phyloP scores from a whole-genome alignment of 169 alveolate genomes.

The Fabrea salina region DNA sequence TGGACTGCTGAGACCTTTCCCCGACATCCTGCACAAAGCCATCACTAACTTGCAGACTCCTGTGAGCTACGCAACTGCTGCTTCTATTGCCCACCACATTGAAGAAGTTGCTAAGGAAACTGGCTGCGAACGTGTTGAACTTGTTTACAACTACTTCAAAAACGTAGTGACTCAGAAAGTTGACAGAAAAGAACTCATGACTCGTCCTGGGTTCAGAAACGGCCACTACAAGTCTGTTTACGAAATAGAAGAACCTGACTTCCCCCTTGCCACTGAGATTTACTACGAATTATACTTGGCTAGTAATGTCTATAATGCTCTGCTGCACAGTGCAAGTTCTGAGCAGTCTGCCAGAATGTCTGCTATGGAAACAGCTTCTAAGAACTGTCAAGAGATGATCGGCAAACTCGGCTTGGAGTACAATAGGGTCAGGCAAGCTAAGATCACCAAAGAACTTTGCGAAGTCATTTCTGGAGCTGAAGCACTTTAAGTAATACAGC shows the following conservation, averaged over 20 bases:
- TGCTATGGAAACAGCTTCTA: constrained; percentile 81
- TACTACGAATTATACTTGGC: constrained; percentile 66
- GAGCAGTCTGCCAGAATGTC: constrained; percentile 76
- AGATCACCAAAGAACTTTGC: constrained; percentile 69
- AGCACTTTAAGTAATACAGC: constrained; percentile 42
- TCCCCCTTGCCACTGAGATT: constrained; percentile 32
- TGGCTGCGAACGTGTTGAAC: constrained; percentile 42
- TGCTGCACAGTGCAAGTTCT: constrained; percentile 61
- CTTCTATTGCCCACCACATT: constrained; percentile 53
- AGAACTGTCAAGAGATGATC: constrained; percentile 69
- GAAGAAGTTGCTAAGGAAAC: constrained; percentile 33
- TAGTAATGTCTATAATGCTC: constrained; percentile 60
- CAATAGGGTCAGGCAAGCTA: constrained; percentile 73
- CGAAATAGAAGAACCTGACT: constrained; percentile 52
- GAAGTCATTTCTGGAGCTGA: constrained; percentile 81
- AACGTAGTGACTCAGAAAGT: constrained; percentile 48
- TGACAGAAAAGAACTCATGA: constrained; percentile 55
- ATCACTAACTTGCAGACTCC: constrained; percentile 48
- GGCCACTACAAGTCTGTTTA: constrained; percentile 31
- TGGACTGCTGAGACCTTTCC: constrained; percentile 74
- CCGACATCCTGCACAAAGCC: constrained; percentile 49
- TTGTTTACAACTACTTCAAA: constrained; percentile 56
- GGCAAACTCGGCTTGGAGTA: constrained; percentile 58
- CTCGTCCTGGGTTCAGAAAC: constrained; percentile 46
- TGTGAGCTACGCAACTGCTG: constrained; percentile 51